Conservation (phyloP, 169 alveolate species). For the Theileria annulata region DNA sequence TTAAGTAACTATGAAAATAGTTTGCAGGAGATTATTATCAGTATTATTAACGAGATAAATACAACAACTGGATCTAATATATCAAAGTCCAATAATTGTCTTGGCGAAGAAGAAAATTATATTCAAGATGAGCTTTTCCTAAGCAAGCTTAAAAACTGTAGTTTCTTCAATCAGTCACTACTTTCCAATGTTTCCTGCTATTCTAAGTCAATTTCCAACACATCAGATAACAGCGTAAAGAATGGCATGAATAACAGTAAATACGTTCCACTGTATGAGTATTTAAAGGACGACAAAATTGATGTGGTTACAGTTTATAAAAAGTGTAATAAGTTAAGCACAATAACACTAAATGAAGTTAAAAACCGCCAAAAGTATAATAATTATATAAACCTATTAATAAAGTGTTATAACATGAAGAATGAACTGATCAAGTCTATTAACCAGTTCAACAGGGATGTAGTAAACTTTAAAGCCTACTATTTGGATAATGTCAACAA, state of each 20-base stretch:
- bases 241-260: neutral
- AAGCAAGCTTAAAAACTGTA: neutral
- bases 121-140: neutral
- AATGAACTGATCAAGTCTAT: neutral
- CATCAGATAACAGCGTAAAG: neutral
- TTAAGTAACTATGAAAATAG: neutral
- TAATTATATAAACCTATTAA: neutral
- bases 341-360: neutral
- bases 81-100: neutral
- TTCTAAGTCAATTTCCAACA: neutral
- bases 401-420: neutral
- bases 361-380: neutral
- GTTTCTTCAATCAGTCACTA: neutral
- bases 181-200: neutral
- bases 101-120: neutral
- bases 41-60: neutral
- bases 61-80: neutral
- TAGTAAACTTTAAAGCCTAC: neutral
- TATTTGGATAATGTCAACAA: neutral
- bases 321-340: neutral
- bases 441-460: neutral
- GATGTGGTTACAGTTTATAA: neutral
- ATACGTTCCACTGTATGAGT: neutral
- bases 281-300: neutral
- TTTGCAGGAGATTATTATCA: neutral